Conservation (phyloP, 345 rosid species). For the Hypericum perforatum region DNA sequence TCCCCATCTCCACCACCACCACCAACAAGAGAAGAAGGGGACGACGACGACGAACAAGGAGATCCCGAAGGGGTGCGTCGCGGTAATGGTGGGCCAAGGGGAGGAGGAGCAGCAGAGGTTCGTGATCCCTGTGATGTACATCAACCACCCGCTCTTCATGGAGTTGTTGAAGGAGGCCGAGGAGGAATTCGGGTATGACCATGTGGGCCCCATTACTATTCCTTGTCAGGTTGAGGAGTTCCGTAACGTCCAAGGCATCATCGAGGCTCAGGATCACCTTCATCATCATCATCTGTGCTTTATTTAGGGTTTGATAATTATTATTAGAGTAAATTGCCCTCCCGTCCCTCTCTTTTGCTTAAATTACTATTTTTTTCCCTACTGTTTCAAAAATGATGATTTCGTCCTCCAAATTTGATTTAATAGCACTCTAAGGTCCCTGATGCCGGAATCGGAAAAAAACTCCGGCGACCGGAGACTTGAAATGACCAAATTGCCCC, state of each 20-base stretch:
- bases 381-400: too few species aligned
- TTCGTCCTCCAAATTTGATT: too few species aligned
- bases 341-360: too few species aligned
- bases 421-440: too few species aligned
- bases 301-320: conserved; percentile 29
- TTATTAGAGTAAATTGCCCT: too few species aligned
- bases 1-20: conserved; percentile 32
- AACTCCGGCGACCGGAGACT: too few species aligned
- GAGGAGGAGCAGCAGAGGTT: conserved; percentile 62
- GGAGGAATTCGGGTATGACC: conserved; percentile 70
- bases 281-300: conserved; percentile 33
- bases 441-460: too few species aligned
- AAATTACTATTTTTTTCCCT: too few species aligned
- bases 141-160: conserved; percentile 72
- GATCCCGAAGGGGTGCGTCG: conserved; percentile 66
- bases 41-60: conserved; percentile 13
- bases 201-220: conserved; percentile 65
- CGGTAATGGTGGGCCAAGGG: conserved; percentile 60
- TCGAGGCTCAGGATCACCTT: conserved; percentile 24
- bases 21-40: conserved; percentile 18
- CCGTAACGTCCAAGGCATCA: conserved; percentile 52
- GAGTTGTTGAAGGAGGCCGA: conserved; percentile 61
- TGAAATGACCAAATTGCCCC: too few species aligned
- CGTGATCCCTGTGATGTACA: conserved; percentile 63
- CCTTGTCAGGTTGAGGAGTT: conserved; percentile 83